Evolutionary conservation across 1,284 basidiomycete species (phyloP), one percentile per base, ranked within the genome.

Genomic region (Cryptococcus amylolentus): DNA sequence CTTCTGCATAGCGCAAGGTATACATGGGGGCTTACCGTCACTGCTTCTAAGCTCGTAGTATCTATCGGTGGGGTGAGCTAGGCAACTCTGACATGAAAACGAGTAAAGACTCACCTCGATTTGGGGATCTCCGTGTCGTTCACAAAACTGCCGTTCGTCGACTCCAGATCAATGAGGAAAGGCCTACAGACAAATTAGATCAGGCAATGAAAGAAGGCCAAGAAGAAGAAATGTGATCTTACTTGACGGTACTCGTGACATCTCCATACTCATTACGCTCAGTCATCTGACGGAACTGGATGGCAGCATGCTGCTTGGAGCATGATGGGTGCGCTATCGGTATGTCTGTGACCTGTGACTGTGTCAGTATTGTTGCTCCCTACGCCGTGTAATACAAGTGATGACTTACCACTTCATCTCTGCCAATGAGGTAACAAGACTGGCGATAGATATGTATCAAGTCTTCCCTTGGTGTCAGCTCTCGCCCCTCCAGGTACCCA

Each of bases 261-360:
- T 83, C 84, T 3, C 95, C 95, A 67, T 86, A 91, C 72, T 98
- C 92, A 73, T 95, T 89, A 68, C 88, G 89, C 67, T 89, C 86
- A 61, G 84, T 84, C 2, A 95, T 83, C 68, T 88, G 87, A 23
- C 95, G 88, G 79, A 89, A 93, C 78, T 99, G 96, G 40, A 98
- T 87, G 4, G 88, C 96, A 23, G 95, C 94, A 71, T 99, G 96
- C 73, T 99, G 96, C 73, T 99, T 99, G 1, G 95, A 98, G 66
- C 90, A 93, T 5, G 94, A 98, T 1, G 94, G 93, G 73, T 99
- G 95, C 58, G 95, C 92, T 41, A 97, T 79, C 2, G 88, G 83
- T 60, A 98, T 89, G 70, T 98, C 96, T 42, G 86, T 87, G 37
- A 82, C 77, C 80, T 46, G 18, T 26, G n/a, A 26, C 5, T n/a